Base-by-base conservation (phyloP, 176 grass and related monocot genomes). In the Aechmea fasciata region DNA sequence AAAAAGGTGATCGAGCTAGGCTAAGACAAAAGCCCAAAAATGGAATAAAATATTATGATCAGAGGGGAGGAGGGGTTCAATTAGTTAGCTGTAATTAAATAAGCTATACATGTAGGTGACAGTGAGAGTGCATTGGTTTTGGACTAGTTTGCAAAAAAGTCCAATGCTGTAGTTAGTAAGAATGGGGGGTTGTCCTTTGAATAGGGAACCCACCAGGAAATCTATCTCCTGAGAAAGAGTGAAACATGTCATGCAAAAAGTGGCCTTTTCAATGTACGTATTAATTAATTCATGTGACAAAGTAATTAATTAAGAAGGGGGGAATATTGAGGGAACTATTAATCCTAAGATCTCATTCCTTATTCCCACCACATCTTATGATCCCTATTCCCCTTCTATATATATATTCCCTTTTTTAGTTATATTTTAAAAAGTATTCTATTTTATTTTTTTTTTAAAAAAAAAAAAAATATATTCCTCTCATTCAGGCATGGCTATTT, bases 141-240 rank as follows among this genome's bases (percentile, higher is more conserved):
- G 52, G 75, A 77, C 41, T 69, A 20, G 57, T 61, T 9, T 69
- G 52, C 11, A 41, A 22, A 41, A 22, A 51, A 69, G 50, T 62
- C 28, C 59, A 77, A 68, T 41, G 65, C 33, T 41, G 33, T 41
- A 7, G 33, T 41, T 41, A 41, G 68, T 64, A 68, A 59, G 22
- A 57, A 62, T 41, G 13, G 66, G 33, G 66, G 48, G 75, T 50
- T 69, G 75, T 50, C 75, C 26, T 65, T 68, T 68, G 66, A 77
- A 68, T 25, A 76, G 65, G 65, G 29, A 17, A 76, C 65, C 74
- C 67, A 52, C 19, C 65, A 47, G 11, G 48, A 61, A 50, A 68
- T 48, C 51, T 13, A 68, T 48, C 51, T 13, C 50, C 50, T 76
- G 50, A 55, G 12, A 57, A 76, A 15, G 15, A 23, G 25, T 48